Percentiles rank a stretch among this genome's conserved stretches.
Evolutionary conservation across 305 asterid genomes (phyloP).

Genomic region (Fraxinus greggii): DNA sequence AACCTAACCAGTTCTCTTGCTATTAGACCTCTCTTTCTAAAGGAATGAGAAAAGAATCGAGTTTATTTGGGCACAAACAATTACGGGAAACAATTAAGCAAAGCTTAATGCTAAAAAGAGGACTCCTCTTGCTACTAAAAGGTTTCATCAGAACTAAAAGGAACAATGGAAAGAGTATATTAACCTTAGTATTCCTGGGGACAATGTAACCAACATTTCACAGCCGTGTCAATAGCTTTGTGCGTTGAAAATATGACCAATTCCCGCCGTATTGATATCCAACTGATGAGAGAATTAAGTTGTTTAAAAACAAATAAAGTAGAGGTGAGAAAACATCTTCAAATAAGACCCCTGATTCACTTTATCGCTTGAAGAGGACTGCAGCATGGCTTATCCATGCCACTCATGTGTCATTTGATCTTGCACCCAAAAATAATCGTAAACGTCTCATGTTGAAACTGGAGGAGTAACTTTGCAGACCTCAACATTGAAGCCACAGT

Average conservation of each 20-base stretch:
- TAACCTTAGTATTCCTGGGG: neutral
- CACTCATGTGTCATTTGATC: neutral
- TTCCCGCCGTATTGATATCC: neutral
- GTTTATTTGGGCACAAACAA: neutral
- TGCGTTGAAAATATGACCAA: neutral
- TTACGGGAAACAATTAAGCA: neutral
- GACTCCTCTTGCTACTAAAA: neutral
- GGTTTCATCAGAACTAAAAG: neutral
- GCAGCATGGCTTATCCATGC: neutral
- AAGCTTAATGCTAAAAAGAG: neutral
- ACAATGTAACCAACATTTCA: neutral
- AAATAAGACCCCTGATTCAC: neutral
- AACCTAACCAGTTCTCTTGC: neutral
- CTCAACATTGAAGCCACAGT: slow-evolving; percentile 79
- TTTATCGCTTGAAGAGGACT: neutral
- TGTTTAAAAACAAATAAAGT: neutral
- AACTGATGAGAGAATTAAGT: neutral
- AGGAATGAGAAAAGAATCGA: neutral
- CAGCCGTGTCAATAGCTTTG: neutral
- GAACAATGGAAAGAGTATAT: neutral
- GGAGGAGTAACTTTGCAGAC: slow-evolving; percentile 80
- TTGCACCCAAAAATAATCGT: neutral
- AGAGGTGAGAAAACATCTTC: neutral
- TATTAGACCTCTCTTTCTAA: neutral
- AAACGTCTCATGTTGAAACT: neutral